Conservation (phyloP, 228 moss, liverwort and hornwort genomes). For the Sphagnum fallax region DNA sequence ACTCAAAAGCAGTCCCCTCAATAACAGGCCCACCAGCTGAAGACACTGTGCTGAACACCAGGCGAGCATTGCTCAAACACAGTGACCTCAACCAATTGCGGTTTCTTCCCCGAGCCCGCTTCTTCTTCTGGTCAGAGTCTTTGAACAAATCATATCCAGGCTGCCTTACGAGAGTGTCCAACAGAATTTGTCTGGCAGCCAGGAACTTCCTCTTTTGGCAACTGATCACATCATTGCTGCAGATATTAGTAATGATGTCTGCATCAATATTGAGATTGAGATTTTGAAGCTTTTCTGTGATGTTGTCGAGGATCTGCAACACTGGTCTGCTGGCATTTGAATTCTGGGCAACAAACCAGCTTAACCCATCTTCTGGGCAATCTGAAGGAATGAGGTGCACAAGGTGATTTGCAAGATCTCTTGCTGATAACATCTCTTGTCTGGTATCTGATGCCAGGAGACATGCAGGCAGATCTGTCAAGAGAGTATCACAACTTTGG, state of each 20-base stretch:
- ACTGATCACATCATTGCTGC: too few species aligned
- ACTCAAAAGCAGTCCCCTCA: constrained; percentile 9
- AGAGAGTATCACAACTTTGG: neutral
- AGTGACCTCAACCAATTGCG: constrained; percentile 1
- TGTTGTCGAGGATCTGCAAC: neutral
- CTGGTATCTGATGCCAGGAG: neutral
- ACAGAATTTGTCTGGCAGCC: neutral
- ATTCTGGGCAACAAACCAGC: neutral
- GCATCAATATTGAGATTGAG: neutral
- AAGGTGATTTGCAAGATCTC: too few species aligned
- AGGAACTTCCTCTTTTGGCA: neutral
- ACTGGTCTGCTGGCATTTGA: neutral
- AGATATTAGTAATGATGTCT: too few species aligned
- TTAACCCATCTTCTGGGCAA: neutral
- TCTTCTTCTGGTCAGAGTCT: neutral
- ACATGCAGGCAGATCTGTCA: neutral
- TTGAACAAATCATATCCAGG: constrained; percentile 15
- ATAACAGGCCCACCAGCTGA: constrained; percentile 2
- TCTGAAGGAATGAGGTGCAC: too few species aligned
- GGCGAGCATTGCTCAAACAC: constrained; percentile 8
- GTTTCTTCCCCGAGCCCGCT: too few species aligned
- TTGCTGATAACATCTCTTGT: neutral
- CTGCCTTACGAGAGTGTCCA: neutral
- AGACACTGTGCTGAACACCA: constrained; percentile 30
- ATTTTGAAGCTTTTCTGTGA: neutral